phyloP scores from a whole-genome alignment of 108 stramenopile species.

The Pseudonitzschia delicatissima region DNA sequence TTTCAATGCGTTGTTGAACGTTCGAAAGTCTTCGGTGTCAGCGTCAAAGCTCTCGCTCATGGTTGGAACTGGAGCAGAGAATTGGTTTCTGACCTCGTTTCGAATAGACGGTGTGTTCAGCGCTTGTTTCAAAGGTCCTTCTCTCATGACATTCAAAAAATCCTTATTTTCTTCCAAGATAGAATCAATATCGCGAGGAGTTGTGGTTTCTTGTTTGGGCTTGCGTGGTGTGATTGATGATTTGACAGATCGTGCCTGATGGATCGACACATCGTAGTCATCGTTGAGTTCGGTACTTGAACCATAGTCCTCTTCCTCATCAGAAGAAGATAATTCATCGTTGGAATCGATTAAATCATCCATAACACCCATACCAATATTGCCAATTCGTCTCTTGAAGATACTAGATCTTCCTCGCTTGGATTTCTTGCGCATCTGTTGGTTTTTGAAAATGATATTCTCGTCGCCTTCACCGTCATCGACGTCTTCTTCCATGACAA shows the following conservation, averaged over 20 bases:
- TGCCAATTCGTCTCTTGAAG: neutral
- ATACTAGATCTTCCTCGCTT: constrained; percentile 10
- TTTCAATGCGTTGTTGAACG: constrained; percentile 28
- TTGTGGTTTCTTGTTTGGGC: neutral
- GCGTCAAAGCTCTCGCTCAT: constrained; percentile 10
- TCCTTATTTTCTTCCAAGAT: constrained; percentile 5
- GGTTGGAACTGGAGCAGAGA: no score
- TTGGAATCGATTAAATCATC: constrained; percentile 15
- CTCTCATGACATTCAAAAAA: neutral
- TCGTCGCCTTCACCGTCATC: neutral
- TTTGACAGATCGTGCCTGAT: neutral
- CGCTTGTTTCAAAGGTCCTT: constrained; percentile 8
- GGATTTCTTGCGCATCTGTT: neutral
- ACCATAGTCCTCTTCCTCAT: constrained; percentile 1
- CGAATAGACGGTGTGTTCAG: neutral
- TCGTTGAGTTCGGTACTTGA: constrained; percentile 3
- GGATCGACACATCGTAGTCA: neutral
- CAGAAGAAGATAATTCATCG: neutral
- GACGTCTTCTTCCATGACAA: constrained; percentile 1
- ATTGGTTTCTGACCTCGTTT: neutral
- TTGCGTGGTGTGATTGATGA: no score
- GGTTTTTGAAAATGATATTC: neutral
- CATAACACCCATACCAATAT: constrained; percentile 6
- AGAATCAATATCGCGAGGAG: neutral
- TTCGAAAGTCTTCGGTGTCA: constrained; percentile 28